These are phyloP conservation scores for Neurospora sp. DNA, from an alignment of 495 filamentous ascomycete species.

Conservation along the genomic window DNA sequence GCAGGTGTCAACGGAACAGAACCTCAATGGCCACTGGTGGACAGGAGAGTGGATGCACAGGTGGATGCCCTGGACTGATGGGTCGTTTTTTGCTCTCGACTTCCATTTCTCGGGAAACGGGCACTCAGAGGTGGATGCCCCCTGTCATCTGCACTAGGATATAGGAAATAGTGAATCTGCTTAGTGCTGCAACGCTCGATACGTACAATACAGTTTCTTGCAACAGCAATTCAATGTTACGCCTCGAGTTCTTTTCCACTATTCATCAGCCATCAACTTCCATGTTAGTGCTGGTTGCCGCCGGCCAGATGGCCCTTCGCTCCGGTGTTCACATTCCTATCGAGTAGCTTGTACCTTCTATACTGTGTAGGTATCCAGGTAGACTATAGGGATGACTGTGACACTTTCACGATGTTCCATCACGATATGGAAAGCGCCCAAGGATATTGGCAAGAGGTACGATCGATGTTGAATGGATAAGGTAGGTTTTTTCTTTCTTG, in stretches of 20 bases:
- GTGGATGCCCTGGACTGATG: background rate
- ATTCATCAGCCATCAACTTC: background rate
- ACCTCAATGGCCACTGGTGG: background rate
- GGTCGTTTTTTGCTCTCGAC: background rate
- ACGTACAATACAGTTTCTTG: background rate
- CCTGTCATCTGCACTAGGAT: background rate
- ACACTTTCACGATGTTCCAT: background rate
- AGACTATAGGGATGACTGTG: background rate
- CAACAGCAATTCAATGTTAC: background rate
- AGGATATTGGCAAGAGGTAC: background rate
- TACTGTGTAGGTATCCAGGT: background rate
- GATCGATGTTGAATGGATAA: background rate
- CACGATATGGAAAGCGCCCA: background rate
- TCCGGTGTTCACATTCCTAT: background rate
- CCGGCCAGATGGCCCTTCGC: background rate
- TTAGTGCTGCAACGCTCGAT: background rate
- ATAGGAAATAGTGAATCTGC: background rate
- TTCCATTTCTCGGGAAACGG: background rate
- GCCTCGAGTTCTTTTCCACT: background rate
- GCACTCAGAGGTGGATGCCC: background rate
- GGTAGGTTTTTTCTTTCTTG: background rate
- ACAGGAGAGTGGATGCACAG: background rate
- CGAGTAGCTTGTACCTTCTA: background rate
- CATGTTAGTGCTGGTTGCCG: background rate
- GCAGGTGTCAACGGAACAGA: background rate